Base-by-base conservation (phyloP, 2,329 filamentous ascomycete species). In the Verticillium dahliae region DNA sequence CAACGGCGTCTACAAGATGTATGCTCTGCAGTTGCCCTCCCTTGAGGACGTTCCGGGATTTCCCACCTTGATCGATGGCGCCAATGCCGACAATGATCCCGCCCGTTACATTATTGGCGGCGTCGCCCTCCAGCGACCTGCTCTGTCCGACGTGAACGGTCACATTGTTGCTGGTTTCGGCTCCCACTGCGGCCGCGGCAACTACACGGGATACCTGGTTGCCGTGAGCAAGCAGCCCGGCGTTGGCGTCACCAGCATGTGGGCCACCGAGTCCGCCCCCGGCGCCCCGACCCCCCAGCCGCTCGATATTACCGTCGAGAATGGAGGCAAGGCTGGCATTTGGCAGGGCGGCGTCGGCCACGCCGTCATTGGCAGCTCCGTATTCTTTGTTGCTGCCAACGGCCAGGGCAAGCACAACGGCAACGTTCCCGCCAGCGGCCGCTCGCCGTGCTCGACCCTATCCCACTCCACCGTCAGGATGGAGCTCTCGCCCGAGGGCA, bases 131-230 rank as follows among this genome's bases (percentile, higher is more conserved):
- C 79, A 82, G 67, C 71, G 78, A 18, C 75, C 78, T 1, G 72
- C 75, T 38, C 63, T 81, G 50, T 60, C 65, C 18, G 62, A 66
- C 35, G 58, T 66, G 54, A 66, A 78, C 37, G 73, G 74, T 31
- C 70, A 75, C 31, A 72, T 81, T 4, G 76, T 80, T 58, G 79
- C 74, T 14, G 78, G 72, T 1, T 81, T 82, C 63, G 79, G 79
- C 13, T 78, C 78, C 7, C 74, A 81, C 61, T 81, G 79, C 62
- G 79, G 80, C 65, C 69, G 75, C 2, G 81, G 76, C 68, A 81
- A 81, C 61, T 80, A 73, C 60, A 74, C 73, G 7, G 72, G 73
- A 10, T 71, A 72, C 64, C 57, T 74, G 3, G 65, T 72, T 15
- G 65, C 69, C 3, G 66, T 73, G 33, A 73, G 71, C 62, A 73